A percentile compares a stretch with the other conserved stretches of the same genome.
Conservation (phyloP, 2,329 filamentous ascomycete genomes). For the Ploettnerulaceae sp. region DNA sequence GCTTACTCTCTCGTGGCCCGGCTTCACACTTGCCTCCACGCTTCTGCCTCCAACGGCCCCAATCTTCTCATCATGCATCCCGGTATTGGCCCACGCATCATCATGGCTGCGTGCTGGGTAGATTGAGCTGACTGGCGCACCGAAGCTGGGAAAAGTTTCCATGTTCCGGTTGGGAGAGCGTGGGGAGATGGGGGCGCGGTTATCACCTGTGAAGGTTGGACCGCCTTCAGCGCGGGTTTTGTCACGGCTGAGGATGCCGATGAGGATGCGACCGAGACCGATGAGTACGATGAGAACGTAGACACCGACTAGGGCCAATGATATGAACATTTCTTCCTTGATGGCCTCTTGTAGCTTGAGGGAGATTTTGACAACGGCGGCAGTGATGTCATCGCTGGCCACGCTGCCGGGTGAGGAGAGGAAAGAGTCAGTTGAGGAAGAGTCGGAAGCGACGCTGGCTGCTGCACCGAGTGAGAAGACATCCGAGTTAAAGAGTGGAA, state of each 20-base stretch:
- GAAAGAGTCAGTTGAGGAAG: constrained; percentile 61
- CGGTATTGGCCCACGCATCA: constrained; percentile 9
- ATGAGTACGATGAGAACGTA: constrained; percentile 75
- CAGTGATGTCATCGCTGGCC: constrained; percentile 76
- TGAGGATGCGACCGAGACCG: constrained; percentile 63
- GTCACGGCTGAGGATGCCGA: constrained; percentile 54
- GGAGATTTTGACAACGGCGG: constrained; percentile 66
- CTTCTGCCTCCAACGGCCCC: constrained; percentile 18
- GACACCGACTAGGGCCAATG: constrained; percentile 65
- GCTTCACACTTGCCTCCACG: constrained; percentile 21
- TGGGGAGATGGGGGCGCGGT: constrained; percentile 13
- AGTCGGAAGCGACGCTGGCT: constrained; percentile 48
- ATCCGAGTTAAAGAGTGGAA: constrained; percentile 73
- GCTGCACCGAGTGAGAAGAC: constrained; percentile 78
- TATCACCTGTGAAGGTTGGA: constrained; percentile 28
- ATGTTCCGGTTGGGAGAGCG: constrained; percentile 12
- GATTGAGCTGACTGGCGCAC: constrained; percentile 19
- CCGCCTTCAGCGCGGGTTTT: constrained; percentile 59
- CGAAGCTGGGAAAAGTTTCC: constrained; percentile 24
- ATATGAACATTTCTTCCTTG: constrained; percentile 74
- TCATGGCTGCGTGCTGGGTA: constrained; percentile 11
- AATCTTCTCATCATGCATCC: constrained; percentile 21
- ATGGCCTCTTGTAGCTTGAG: constrained; percentile 63
- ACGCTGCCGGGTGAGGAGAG: constrained; percentile 69
- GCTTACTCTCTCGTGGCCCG: constrained; percentile 24